A percentile compares a stretch with the other conserved stretches of the same genome.
Conservation (phyloP, 73 alveolate genomes). For the Symbiodinium pilosum region DNA sequence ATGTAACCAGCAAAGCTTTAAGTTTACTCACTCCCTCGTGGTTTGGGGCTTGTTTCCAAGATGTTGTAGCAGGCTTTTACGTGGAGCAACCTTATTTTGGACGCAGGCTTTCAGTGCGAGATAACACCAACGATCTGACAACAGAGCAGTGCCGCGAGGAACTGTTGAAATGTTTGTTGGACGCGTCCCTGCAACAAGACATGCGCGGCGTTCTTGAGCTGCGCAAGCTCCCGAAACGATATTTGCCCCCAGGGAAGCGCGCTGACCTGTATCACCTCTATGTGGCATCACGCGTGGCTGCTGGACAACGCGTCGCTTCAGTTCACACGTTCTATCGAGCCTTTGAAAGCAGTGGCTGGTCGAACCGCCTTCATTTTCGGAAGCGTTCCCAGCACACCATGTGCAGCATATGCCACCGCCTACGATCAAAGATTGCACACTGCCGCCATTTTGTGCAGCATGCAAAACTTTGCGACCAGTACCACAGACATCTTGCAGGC, state of each 20-base stretch:
- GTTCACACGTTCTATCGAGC: not conserved
- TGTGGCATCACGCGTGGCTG: not conserved
- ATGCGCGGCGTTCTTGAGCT: not conserved
- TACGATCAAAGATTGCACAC: not conserved
- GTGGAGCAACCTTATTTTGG: no score
- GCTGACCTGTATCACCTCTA: constrained; percentile 30
- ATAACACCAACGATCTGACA: not conserved
- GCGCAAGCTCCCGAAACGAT: not conserved
- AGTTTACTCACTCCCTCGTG: no score
- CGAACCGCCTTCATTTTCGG: not conserved
- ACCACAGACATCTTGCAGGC: constrained; percentile 43
- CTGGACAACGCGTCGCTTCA: not conserved
- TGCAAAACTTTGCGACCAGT: not conserved
- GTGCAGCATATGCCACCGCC: constrained; percentile 18
- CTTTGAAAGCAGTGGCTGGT: not conserved
- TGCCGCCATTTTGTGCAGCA: not conserved
- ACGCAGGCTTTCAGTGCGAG: no score
- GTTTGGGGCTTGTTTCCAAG: no score
- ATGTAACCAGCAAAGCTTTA: not conserved
- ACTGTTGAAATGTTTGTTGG: not conserved
- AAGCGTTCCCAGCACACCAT: not conserved
- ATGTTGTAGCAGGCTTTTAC: no score
- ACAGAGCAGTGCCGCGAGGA: not conserved
- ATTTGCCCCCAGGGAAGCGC: constrained; percentile 36
- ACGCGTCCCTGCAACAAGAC: not conserved